Evolutionary conservation across 2,329 filamentous ascomycete species (phyloP).

Genomic region (Scytalidium sp.): DNA sequence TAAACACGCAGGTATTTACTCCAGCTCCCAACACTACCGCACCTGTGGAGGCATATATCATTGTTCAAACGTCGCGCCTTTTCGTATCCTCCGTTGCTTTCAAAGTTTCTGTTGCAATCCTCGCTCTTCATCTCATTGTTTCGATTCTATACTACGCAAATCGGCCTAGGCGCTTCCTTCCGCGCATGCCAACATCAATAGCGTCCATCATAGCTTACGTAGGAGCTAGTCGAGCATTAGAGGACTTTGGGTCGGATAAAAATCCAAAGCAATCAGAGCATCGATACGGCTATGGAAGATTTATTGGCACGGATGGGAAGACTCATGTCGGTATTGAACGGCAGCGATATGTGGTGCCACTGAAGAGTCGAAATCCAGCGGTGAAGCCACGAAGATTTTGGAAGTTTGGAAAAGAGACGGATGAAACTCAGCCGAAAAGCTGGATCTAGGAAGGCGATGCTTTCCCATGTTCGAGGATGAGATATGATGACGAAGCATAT

Average conservation of each 20-base stretch:
- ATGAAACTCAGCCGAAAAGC: slow-evolving; percentile 8
- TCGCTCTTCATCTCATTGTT: slow-evolving; percentile 41
- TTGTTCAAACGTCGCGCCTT: slow-evolving; percentile 35
- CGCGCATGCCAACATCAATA: slow-evolving; percentile 49
- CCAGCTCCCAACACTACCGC: not conserved
- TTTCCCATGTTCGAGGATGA: not conserved
- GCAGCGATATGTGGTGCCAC: slow-evolving; percentile 37
- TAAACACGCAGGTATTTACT: slow-evolving; percentile 39
- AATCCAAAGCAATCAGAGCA: slow-evolving; percentile 2
- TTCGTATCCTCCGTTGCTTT: slow-evolving; percentile 48
- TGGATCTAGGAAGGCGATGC: slow-evolving; percentile 13
- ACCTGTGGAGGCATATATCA: not conserved
- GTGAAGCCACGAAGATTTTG: slow-evolving; percentile 7
- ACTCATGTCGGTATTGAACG: slow-evolving; percentile 50
- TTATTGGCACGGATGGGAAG: slow-evolving; percentile 42
- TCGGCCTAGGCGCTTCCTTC: slow-evolving; percentile 39
- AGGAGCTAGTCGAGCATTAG: slow-evolving; percentile 41
- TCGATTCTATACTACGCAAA: slow-evolving; percentile 40
- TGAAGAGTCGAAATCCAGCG: slow-evolving; percentile 18
- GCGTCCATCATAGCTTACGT: slow-evolving; percentile 45
- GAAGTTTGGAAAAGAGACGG: not conserved
- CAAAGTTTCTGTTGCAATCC: slow-evolving; percentile 38
- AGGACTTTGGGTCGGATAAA: slow-evolving; percentile 27
- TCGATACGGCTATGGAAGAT: slow-evolving; percentile 48
- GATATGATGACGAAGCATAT: not conserved